phyloP scores from a whole-genome alignment of 2,329 filamentous ascomycete species.

The Trichophyton mentagrophytes region DNA sequence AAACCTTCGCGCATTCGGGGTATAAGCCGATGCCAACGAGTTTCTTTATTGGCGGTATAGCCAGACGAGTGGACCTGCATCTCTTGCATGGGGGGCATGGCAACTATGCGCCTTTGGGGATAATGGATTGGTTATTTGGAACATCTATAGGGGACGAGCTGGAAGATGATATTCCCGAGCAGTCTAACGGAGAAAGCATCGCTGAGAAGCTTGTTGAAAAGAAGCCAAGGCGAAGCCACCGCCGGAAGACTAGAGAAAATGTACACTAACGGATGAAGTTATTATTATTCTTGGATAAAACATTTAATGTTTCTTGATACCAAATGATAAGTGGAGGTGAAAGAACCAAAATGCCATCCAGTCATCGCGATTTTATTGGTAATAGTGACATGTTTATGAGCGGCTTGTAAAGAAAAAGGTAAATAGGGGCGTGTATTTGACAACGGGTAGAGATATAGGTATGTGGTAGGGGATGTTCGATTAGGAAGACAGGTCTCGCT shows the following conservation, averaged over 20 bases:
- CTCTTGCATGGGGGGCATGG: constrained; percentile 35
- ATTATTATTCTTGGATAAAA: neutral
- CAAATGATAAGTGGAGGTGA: neutral
- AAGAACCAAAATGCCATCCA: neutral
- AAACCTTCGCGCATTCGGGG: constrained; percentile 48
- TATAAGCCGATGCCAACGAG: constrained; percentile 46
- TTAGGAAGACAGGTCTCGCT: neutral
- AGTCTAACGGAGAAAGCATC: constrained; percentile 24
- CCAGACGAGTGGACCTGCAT: constrained; percentile 44
- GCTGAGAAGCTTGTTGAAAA: constrained; percentile 22
- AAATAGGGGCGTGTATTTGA: neutral
- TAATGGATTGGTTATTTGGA: constrained; percentile 34
- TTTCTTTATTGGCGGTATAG: constrained; percentile 47
- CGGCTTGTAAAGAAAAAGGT: neutral
- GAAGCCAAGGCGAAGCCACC: constrained; percentile 20
- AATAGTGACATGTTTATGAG: constrained; percentile 2
- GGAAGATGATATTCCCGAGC: constrained; percentile 38
- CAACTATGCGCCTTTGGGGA: constrained; percentile 35
- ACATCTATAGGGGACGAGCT: constrained; percentile 34
- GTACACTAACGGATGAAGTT: neutral
- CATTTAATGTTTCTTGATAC: neutral
- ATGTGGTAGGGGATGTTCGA: neutral
- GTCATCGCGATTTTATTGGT: neutral
- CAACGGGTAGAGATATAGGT: neutral
- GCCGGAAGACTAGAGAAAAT: constrained; percentile 7